Percentiles rank a stretch among this genome's conserved stretches.
phyloP scores from a whole-genome alignment of 2,329 filamentous ascomycete species.

The Diaporthe eres region DNA sequence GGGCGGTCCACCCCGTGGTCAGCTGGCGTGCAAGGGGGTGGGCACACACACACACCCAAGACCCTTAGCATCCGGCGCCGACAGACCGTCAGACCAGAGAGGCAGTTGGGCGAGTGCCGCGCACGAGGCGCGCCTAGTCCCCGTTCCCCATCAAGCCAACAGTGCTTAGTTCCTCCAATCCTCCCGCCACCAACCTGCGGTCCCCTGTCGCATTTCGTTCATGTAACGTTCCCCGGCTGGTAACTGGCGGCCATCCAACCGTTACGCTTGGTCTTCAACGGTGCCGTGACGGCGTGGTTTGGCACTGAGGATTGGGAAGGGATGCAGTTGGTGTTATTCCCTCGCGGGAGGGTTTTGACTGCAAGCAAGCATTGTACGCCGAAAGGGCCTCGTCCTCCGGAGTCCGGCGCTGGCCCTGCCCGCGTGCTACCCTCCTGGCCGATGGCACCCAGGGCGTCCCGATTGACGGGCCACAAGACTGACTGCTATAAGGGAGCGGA shows the following conservation, averaged over 20 bases:
- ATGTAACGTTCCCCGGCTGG: conserved; percentile 29
- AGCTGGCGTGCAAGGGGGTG: neutral
- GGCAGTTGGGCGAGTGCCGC: conserved; percentile 13
- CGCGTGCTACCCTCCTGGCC: neutral
- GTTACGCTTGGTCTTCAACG: conserved; percentile 1
- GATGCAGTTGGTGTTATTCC: neutral
- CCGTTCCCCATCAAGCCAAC: neutral
- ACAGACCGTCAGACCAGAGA: neutral
- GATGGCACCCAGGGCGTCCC: too few relatives aligned
- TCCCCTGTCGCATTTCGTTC: conserved; percentile 2
- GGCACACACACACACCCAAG: neutral
- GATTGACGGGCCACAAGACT: neutral
- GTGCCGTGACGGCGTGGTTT: neutral
- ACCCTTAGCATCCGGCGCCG: neutral
- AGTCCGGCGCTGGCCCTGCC: neutral
- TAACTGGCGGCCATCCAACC: neutral
- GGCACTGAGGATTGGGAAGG: neutral
- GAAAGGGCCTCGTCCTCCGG: neutral
- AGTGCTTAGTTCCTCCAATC: conserved; percentile 5
- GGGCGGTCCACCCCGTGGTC: conserved; percentile 19
- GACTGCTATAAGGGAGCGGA: neutral
- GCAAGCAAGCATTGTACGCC: neutral
- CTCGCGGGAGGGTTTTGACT: too few relatives aligned
- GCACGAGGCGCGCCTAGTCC: conserved; percentile 9
- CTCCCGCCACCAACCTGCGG: neutral